Conservation (phyloP, 73 alveolate genomes). For the Tetrahymena thermophila region DNA sequence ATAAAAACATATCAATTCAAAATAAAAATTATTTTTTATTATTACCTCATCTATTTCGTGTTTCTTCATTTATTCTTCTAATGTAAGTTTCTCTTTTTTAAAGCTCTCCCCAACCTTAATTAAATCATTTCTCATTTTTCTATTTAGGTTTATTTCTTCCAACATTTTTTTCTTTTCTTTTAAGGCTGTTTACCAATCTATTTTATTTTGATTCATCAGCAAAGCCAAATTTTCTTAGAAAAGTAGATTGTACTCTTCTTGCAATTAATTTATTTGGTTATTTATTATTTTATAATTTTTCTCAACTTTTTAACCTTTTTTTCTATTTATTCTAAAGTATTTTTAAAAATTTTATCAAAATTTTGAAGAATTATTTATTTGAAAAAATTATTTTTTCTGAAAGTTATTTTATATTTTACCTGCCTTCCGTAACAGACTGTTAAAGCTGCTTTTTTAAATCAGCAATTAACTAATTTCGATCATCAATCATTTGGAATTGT, state of each 20-base stretch:
- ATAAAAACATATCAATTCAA: background rate
- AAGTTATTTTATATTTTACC: background rate
- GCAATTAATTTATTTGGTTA: background rate
- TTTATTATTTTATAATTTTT: background rate
- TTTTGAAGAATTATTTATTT: no score
- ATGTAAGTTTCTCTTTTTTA: background rate
- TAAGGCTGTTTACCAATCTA: background rate
- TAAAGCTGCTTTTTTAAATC: background rate
- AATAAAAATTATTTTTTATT: background rate
- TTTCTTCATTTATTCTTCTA: background rate
- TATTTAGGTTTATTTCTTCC: background rate
- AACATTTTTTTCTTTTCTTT: background rate
- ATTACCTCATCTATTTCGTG: background rate
- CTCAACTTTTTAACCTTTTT: background rate
- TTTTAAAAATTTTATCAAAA: background rate
- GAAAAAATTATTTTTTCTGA: no score
- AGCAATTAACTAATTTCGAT: background rate
- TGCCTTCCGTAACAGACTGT: background rate
- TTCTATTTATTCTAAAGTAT: background rate
- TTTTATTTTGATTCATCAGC: background rate
- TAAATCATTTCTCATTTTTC: background rate
- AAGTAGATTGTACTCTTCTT: background rate
- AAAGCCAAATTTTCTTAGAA: background rate
- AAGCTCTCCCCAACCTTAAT: background rate
- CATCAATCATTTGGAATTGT: background rate